Conservation (phyloP, 1,284 basidiomycete genomes). For the Fereydounia khargensis region DNA sequence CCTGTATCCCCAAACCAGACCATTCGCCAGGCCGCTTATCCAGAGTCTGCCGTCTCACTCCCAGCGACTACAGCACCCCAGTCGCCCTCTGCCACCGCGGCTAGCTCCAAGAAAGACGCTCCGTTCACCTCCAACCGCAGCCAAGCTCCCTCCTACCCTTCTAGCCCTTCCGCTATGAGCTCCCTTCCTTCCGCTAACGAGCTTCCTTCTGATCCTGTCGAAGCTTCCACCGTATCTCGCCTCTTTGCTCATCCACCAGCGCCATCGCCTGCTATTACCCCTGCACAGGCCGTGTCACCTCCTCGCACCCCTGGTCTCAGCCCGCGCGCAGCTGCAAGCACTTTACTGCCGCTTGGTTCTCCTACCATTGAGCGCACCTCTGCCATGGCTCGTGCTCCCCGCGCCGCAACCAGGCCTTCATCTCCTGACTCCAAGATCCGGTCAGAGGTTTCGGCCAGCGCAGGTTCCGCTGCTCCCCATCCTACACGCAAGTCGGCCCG, state of each 20-base stretch:
- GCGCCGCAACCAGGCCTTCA: constrained; percentile 2
- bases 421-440: constrained; percentile 1
- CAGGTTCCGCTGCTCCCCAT: too few relatives aligned
- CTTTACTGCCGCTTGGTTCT: constrained; percentile 8
- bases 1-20: background rate
- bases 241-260: constrained; percentile 50
- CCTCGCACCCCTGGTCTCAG: constrained; percentile 17
- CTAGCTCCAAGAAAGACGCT: too few relatives aligned
- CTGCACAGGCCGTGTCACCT: constrained; percentile 17
- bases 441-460: constrained; percentile 4
- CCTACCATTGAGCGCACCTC: constrained; percentile 16
- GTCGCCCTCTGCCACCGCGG: too few relatives aligned
- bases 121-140: too few relatives aligned
- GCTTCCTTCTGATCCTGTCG: constrained; percentile 44
- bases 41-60: background rate
- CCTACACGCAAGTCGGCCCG: too few relatives aligned
- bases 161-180: background rate
- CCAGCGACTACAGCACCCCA: too few relatives aligned
- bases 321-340: constrained; percentile 11
- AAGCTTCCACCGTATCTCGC: constrained; percentile 39
- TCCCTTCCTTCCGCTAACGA: constrained; percentile 46
- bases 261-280: constrained; percentile 7
- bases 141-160: background rate
- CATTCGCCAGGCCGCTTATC: background rate
- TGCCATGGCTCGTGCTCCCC: constrained; percentile 8